phyloP scores from a whole-genome alignment of 2,329 filamentous ascomycete species.

The Grosmannia huntii region DNA sequence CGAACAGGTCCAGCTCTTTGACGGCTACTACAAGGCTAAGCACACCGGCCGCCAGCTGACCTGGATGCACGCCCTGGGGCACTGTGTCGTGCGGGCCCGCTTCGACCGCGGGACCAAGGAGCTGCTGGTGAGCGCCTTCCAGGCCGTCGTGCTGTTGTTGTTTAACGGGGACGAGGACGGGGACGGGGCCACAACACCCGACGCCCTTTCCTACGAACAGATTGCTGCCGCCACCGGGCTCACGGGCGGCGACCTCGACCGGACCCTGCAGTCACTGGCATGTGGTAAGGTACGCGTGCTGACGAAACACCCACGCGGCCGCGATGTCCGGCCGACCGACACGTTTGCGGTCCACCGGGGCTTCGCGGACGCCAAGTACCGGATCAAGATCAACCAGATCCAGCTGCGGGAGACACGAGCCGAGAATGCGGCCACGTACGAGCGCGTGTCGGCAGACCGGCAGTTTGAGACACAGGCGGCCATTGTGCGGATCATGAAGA shows the following conservation, averaged over 20 bases:
- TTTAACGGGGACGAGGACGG: slow-evolving; percentile 57
- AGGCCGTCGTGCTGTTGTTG: slow-evolving; percentile 77
- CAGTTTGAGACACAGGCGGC: slow-evolving; percentile 96
- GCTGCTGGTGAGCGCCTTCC: slow-evolving; percentile 79
- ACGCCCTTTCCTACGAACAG: slow-evolving; percentile 59
- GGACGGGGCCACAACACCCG: slow-evolving; percentile 19
- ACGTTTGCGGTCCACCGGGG: slow-evolving; percentile 68
- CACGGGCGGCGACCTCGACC: slow-evolving; percentile 63
- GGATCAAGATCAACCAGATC: slow-evolving; percentile 98
- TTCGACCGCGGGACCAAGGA: slow-evolving; percentile 79
- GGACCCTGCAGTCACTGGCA: slow-evolving; percentile 88
- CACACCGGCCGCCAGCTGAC: slow-evolving; percentile 76
- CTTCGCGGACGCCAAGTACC: slow-evolving; percentile 72
- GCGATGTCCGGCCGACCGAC: slow-evolving; percentile 66
- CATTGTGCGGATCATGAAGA: slow-evolving; percentile 96
- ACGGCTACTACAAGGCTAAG: slow-evolving; percentile 75
- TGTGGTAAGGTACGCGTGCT: slow-evolving; percentile 81
- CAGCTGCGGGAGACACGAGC: slow-evolving; percentile 92
- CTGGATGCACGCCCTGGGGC: slow-evolving; percentile 89
- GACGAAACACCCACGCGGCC: slow-evolving; percentile 70
- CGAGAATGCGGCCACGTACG: slow-evolving; percentile 89
- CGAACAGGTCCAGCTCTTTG: slow-evolving; percentile 67
- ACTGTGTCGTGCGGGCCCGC: slow-evolving; percentile 70
- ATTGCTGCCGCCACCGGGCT: slow-evolving; percentile 65
- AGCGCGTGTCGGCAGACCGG: slow-evolving; percentile 75